Evolutionary conservation across 208 protist species (phyloP).

Genomic region (Vickermania ingenoplastis): DNA sequence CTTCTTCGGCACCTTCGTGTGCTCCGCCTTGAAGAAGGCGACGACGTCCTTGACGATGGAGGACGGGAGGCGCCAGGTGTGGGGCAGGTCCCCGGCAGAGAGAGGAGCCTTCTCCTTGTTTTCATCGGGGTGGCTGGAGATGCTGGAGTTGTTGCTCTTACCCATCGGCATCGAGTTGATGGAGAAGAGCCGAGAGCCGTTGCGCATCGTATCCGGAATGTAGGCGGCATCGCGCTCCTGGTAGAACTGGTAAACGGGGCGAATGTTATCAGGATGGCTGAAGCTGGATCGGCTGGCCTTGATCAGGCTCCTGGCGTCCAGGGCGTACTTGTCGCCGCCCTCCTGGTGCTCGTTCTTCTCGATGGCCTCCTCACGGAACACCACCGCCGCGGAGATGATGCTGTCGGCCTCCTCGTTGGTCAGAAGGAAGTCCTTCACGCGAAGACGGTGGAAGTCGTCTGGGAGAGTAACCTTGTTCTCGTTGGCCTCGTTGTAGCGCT

Average conservation of each 20-base stretch:
- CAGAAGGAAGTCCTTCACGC: constrained; percentile 43
- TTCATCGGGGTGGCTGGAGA: constrained; percentile 5
- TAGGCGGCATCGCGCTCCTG: constrained; percentile 56
- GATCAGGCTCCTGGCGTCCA: constrained; percentile 24
- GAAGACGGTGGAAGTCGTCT: constrained; percentile 56
- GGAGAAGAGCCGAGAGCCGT: constrained; percentile 55
- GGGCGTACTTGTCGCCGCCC: neutral
- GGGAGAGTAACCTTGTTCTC: constrained; percentile 18
- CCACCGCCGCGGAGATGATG: constrained; percentile 32
- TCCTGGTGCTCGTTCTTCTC: constrained; percentile 4
- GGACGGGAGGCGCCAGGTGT: constrained; percentile 47
- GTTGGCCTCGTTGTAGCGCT: constrained; percentile 24
- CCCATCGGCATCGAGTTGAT: constrained; percentile 15
- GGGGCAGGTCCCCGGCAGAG: constrained; percentile 19
- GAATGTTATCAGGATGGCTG: constrained; percentile 14
- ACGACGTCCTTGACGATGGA: constrained; percentile 40
- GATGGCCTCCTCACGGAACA: constrained; percentile 18
- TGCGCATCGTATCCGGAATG: constrained; percentile 52
- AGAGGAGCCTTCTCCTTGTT: neutral
- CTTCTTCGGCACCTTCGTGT: constrained; percentile 39
- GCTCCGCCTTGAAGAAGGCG: constrained; percentile 56
- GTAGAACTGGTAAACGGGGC: constrained; percentile 51
- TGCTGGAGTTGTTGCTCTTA: neutral
- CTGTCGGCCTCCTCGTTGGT: constrained; percentile 34
- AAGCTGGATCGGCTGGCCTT: constrained; percentile 29